These are phyloP conservation scores for Chlamydomonas applanata DNA, from an alignment of 139 green algal genomes.

Conservation along the genomic window DNA sequence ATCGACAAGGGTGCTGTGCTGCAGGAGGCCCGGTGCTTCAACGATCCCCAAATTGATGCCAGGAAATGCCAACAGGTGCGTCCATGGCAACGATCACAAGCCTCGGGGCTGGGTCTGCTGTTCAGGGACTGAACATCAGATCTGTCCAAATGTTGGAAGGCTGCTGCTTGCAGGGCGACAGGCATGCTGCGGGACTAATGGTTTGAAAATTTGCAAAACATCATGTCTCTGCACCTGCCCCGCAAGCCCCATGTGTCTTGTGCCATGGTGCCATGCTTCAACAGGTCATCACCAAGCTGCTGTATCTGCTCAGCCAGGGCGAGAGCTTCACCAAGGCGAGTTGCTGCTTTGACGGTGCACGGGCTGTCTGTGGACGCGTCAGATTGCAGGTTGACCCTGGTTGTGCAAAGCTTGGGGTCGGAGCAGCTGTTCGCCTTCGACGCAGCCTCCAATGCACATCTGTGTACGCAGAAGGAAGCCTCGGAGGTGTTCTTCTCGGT, in stretches of 20 bases:
- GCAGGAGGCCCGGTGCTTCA: constrained; percentile 91
- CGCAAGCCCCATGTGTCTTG: too few relatives aligned
- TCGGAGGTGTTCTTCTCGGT: constrained; percentile 97
- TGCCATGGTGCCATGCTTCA: constrained; percentile 6
- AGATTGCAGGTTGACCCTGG: too few relatives aligned
- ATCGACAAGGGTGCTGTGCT: constrained; percentile 99
- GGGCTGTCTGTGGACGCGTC: too few relatives aligned
- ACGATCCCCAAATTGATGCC: constrained; percentile 92
- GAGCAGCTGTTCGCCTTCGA: too few relatives aligned
- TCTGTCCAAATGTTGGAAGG: too few relatives aligned
- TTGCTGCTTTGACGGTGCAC: not conserved
- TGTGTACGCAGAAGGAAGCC: constrained; percentile 82
- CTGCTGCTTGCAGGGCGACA: too few relatives aligned
- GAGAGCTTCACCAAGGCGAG: constrained; percentile 97
- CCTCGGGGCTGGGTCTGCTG: not conserved
- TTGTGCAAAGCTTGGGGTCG: too few relatives aligned
- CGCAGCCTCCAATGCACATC: not conserved
- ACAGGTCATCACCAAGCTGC: constrained; percentile 99
- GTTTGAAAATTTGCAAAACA: too few relatives aligned
- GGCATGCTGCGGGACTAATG: too few relatives aligned
- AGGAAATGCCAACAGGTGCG: constrained; percentile 88
- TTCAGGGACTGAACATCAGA: too few relatives aligned
- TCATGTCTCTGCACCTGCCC: too few relatives aligned
- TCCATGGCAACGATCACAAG: not conserved
- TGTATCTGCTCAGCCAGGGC: constrained; percentile 97